Evolutionary conservation across 345 rosid genomes (phyloP).

Genomic region (Dimocarpus longan): DNA sequence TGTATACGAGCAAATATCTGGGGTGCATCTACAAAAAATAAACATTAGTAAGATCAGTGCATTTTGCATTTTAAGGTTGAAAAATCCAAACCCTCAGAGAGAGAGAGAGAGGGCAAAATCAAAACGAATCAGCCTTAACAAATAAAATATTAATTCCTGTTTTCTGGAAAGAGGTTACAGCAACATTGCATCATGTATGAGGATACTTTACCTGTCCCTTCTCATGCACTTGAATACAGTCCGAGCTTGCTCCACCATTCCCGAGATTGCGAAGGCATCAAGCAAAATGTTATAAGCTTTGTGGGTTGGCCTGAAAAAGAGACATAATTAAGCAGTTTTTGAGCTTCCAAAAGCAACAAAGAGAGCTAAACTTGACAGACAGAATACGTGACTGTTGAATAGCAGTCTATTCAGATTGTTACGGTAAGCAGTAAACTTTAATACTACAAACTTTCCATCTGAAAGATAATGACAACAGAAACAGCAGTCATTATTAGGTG

Average conservation of each 20-base stretch:
- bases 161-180: neutral
- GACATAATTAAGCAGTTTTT: neutral
- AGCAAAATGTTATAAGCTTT: constrained; percentile 94
- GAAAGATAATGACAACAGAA: neutral
- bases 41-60: neutral
- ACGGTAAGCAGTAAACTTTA: neutral
- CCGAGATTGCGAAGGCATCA: constrained; percentile 91
- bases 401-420: neutral
- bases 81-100: neutral
- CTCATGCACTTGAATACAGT: constrained; percentile 92
- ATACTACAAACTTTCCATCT: neutral
- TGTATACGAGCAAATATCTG: constrained; percentile 88
- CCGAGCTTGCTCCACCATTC: constrained; percentile 96
- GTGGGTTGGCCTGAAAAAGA: constrained; percentile 71
- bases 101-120: neutral
- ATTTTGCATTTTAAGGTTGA: neutral
- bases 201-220: constrained; percentile 68
- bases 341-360: constrained; percentile 4
- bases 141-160: constrained; percentile 2
- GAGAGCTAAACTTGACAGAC: neutral
- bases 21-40: constrained; percentile 55
- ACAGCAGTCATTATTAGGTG: neutral
- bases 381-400: neutral
- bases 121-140: constrained; percentile 7
- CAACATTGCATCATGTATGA: constrained; percentile 13